A percentile compares a stretch with the other conserved stretches of the same genome.
Conservation (phyloP, 805 yeast species). For the Metschnikowia corniflorae region DNA sequence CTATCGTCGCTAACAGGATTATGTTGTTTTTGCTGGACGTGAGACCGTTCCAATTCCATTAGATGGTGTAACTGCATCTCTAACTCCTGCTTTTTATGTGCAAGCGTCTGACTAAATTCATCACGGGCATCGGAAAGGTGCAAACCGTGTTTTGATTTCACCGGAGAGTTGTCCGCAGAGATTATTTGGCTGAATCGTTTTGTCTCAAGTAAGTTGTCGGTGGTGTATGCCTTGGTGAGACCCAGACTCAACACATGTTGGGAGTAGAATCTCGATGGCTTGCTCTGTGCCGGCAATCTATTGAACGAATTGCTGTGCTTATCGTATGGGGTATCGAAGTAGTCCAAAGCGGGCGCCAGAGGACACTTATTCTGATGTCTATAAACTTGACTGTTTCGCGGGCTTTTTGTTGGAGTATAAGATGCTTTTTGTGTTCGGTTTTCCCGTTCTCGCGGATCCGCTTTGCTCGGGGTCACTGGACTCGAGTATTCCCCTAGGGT, state of each 20-base stretch:
- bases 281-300: slow-evolving; percentile 3
- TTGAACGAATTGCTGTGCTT: slow-evolving; percentile 10
- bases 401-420: slow-evolving; percentile 5
- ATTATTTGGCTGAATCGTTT: slow-evolving; percentile 15
- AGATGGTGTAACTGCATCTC: slow-evolving; percentile 37
- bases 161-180: slow-evolving; percentile 21
- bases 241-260: slow-evolving; percentile 18
- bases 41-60: slow-evolving; percentile 26
- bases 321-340: slow-evolving; percentile 8
- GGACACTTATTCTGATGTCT: slow-evolving; percentile 7
- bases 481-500: slow-evolving; percentile 1
- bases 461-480: slow-evolving; percentile 12
- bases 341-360: slow-evolving; percentile 15
- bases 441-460: slow-evolving; percentile 5
- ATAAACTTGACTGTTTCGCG: slow-evolving; percentile 3
- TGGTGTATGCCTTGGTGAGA: slow-evolving; percentile 13
- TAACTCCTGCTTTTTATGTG: slow-evolving; percentile 35
- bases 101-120: slow-evolving; percentile 23
- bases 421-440: neutral
- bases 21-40: slow-evolving; percentile 7
- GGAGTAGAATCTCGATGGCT: slow-evolving; percentile 13
- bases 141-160: no score
- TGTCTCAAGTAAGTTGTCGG: slow-evolving; percentile 12
- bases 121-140: slow-evolving; percentile 14
- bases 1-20: slow-evolving; percentile 23